Evolutionary conservation across 192 early-diverging fungal species (phyloP).

Genomic region (Umbelopsis ramanniana): DNA sequence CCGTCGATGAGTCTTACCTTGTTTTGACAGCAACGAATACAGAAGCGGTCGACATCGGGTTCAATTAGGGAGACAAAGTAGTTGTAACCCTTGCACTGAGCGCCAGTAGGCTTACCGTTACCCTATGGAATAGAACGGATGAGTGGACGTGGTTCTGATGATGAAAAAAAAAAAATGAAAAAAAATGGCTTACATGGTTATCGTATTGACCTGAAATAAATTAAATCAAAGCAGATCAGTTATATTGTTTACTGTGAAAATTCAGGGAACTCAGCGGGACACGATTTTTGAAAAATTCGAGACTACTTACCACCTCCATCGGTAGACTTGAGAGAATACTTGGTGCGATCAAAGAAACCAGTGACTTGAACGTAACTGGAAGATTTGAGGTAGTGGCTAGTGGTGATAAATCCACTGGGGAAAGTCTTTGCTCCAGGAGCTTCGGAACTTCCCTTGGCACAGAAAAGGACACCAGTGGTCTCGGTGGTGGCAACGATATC

Average conservation of each 20-base stretch:
- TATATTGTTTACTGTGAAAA: not conserved
- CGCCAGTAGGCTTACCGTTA: slow-evolving; percentile 30
- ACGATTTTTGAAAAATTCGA: not conserved
- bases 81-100: slow-evolving; percentile 32
- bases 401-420: slow-evolving; percentile 51
- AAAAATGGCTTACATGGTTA: slow-evolving; percentile 23
- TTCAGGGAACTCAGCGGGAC: not conserved
- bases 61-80: slow-evolving; percentile 41
- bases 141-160: not conserved
- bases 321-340: slow-evolving; percentile 32
- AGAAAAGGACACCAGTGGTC: slow-evolving; percentile 48
- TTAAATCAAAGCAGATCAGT: not conserved
- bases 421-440: slow-evolving; percentile 44
- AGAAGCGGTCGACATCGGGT: slow-evolving; percentile 31
- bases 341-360: slow-evolving; percentile 43
- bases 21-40: slow-evolving; percentile 42
- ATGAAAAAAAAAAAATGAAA: not conserved
- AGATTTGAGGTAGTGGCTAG: slow-evolving; percentile 40
- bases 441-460: slow-evolving; percentile 30
- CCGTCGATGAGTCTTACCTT: slow-evolving; percentile 16
- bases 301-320: slow-evolving; percentile 44
- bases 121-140: not conserved
- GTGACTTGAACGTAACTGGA: slow-evolving; percentile 51
- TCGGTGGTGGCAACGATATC: slow-evolving; percentile 43
- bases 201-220: slow-evolving; percentile 48